Evolutionary conservation across 768 basidiomycete genomes (phyloP), one percentile per base, ranked within the genome.

Genomic region (Russula ochroleuca): DNA sequence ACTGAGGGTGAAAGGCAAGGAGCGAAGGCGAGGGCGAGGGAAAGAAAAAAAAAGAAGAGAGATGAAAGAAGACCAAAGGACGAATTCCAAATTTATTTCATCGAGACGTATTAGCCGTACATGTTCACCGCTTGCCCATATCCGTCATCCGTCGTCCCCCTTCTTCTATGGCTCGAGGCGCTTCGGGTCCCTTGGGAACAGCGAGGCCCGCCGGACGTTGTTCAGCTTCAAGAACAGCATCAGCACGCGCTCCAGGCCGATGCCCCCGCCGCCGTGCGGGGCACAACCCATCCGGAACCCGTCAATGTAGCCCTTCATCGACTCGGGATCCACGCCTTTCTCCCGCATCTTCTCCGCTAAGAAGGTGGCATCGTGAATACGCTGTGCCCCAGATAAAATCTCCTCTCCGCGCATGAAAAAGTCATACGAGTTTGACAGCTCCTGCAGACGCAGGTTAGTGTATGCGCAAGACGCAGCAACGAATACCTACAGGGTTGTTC

Each of bases 331-430:
- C 67, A 98, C 87, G 14, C 92, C 93, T 73, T 89, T 91, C 68
- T 77, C 79, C 63, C 80, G 81, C 94, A 98, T 98, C 75, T 90
- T 85, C 76, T 92, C 83, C 57, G 79, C 80, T 65, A 98, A 85
- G 58, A 98, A 78, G 13, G 76, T 75, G 6, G 97, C 84, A 69
- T 98, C 94, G 76, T 99, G 97, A 60, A 98, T 87, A 76, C 97
- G 94, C 75, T 99, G 97, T 31, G 96, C 97, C 17, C 97, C 97
- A 4, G 96, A 98, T 45, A 98, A 81, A 71, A 99, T 98, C 75
- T 99, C 97, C 77, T 99, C 94, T 13, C 97, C 97, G 37, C 97
- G 85, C 96, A 99, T 98, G 83, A 99, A 98, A 78, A 99, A 98
- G 77, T 99, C 97, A 75, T 98, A 99, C 25, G 97, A 98, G 77